Evolutionary conservation across 192 early-diverging fungal genomes (phyloP), one percentile per base, ranked within the genome.

Genomic region (Coemansia sp.): DNA sequence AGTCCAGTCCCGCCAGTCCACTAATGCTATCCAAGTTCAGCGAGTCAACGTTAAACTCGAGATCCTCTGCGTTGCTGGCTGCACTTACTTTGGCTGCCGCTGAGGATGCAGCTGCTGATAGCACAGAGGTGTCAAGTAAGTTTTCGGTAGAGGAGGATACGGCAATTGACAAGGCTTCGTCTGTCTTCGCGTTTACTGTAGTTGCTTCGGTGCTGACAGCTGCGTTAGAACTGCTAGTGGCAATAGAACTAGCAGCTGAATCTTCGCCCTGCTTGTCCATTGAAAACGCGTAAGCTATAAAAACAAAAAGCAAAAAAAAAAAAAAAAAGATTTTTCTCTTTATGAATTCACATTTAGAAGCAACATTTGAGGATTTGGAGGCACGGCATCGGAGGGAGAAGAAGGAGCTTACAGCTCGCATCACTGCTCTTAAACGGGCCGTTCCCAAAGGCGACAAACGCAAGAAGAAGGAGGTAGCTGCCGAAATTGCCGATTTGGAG

Each of bases 401-500:
- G 37, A 88, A 86, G 45, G 87, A 90, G 20, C 80, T 96, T 16
- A 67, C 75, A 10, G 85, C 80, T 10, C 83, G 72, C 35, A 78
- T 89, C 16, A 91, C 85, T 0, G 79, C 70, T 1, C 70, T 96
- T n/a, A 91, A 91, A 54, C 92, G 89, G 70, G 68, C 87, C 0
- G 87, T 84, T 21, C 80, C 83, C 36, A 86, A 88, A 39, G 87
- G 85, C 40, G 84, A 92, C 78, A 96, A 96, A 80, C 83, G 86
- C 71, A 94, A 92, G 65, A 79, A 79, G 43, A 97, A 95, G 79
- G 88, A 95, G 59, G 86, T 93, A 6, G 47, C 72, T 1, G 73
- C 73, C 5, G 81, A 90, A 30, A 86, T 91, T 39, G 85, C 83
- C 6, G 64, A 61, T 4, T 57, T 95, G 53, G 91, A 94, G 63